Percentiles rank a stretch among this genome's conserved stretches.
Evolutionary conservation across 768 basidiomycete species (phyloP).

Genomic region (Kwoniella shandongensis): DNA sequence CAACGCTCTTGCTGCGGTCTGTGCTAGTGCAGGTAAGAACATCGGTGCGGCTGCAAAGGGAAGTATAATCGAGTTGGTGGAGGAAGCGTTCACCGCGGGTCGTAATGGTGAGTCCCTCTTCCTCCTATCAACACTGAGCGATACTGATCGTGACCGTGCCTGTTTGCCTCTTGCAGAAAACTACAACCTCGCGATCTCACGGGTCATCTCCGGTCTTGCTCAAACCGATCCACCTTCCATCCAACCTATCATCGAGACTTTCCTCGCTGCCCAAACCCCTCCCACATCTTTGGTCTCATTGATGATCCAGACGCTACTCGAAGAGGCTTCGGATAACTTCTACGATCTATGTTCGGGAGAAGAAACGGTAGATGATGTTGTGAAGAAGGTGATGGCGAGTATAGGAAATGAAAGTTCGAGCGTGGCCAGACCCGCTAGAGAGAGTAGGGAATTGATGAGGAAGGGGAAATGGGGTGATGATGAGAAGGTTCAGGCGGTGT

Average conservation of each 20-base stretch:
- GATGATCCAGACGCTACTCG: constrained; percentile 51
- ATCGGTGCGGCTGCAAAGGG: constrained; percentile 75
- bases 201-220: constrained; percentile 66
- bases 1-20: constrained; percentile 73
- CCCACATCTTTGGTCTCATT: constrained; percentile 57
- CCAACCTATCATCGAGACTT: constrained; percentile 65
- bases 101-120: constrained; percentile 30
- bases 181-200: constrained; percentile 66
- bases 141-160: constrained; percentile 11
- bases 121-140: neutral
- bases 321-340: constrained; percentile 62
- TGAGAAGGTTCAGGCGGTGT: constrained; percentile 43
- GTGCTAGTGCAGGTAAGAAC: constrained; percentile 67
- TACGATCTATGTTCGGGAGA: constrained; percentile 58
- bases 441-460: constrained; percentile 60
- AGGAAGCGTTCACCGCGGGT: constrained; percentile 64
- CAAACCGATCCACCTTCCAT: constrained; percentile 63
- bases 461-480: constrained; percentile 52
- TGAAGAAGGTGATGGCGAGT: constrained; percentile 72
- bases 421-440: constrained; percentile 75
- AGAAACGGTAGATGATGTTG: constrained; percentile 63
- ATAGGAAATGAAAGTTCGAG: constrained; percentile 60
- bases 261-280: constrained; percentile 69
- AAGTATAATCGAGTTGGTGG: constrained; percentile 69
- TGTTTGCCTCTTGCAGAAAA: constrained; percentile 60